These are phyloP conservation scores for Populus hybrid DNA, from an alignment of 441 rosid species.

Conservation along the genomic window DNA sequence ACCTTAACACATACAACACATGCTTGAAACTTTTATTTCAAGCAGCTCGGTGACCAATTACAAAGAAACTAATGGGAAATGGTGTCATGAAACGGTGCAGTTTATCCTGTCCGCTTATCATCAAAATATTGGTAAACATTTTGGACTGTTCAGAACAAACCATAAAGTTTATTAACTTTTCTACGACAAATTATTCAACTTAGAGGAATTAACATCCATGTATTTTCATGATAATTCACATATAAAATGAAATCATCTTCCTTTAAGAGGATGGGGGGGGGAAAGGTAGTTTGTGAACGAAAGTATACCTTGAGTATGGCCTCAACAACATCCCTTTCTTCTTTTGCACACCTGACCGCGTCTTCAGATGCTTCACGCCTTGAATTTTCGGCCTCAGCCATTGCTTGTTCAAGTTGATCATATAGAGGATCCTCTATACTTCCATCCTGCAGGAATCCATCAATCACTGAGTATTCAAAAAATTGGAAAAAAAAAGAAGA, in stretches of 20 bases:
- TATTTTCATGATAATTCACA: conserved; percentile 2
- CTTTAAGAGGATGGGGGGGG: background rate
- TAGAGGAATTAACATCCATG: background rate
- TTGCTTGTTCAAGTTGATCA: conserved; percentile 54
- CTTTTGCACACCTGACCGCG: conserved; percentile 57
- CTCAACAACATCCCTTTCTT: conserved; percentile 66
- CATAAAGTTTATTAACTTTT: background rate
- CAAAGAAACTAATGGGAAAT: background rate
- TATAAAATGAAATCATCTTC: background rate
- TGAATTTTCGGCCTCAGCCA: conserved; percentile 56
- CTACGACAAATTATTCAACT: background rate
- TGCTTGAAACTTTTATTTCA: conserved; percentile 1
- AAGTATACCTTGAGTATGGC: conserved; percentile 64
- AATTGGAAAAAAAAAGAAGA: background rate
- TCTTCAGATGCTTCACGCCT: conserved; percentile 61
- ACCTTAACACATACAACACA: background rate
- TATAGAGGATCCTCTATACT: conserved; percentile 42
- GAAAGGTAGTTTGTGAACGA: background rate
- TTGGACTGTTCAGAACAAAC: background rate
- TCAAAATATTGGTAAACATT: background rate
- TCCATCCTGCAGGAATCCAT: conserved; percentile 56
- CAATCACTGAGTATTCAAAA: conserved; percentile 17
- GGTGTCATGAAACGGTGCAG: background rate
- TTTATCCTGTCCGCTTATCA: background rate
- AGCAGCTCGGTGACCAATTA: background rate